These are phyloP conservation scores for Ilex asprella DNA, from an alignment of 257 asterid genomes.

Conservation along the genomic window DNA sequence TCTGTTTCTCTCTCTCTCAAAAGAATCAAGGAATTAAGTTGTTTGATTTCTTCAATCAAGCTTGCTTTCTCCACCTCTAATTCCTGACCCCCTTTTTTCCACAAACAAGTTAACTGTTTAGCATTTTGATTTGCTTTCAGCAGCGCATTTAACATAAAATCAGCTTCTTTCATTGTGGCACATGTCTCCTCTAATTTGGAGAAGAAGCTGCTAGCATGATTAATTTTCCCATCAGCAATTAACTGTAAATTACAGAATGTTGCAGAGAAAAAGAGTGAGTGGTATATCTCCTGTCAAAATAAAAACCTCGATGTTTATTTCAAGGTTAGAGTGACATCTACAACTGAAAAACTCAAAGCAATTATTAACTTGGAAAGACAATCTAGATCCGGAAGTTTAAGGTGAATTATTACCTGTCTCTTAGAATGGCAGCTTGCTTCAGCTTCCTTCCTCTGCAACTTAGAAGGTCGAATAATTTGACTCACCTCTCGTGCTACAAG, in stretches of 20 bases:
- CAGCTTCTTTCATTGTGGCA: slow-evolving; percentile 58
- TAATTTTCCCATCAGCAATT: slow-evolving; percentile 20
- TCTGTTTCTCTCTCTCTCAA: slow-evolving; percentile 31
- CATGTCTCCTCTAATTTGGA: slow-evolving; percentile 50
- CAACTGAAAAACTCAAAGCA: background rate
- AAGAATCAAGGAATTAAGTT: slow-evolving; percentile 31
- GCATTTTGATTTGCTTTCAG: slow-evolving; percentile 51
- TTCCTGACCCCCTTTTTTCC: slow-evolving; percentile 49
- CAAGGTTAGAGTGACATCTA: background rate
- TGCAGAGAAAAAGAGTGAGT: slow-evolving; percentile 6
- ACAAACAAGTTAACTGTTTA: slow-evolving; percentile 33
- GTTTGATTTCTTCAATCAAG: slow-evolving; percentile 43
- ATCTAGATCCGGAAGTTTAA: background rate
- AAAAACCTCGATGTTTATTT: background rate
- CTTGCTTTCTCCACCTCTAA: slow-evolving; percentile 40
- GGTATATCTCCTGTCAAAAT: background rate
- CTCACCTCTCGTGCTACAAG: slow-evolving; percentile 12
- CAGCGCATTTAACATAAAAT: slow-evolving; percentile 46
- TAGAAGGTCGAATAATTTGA: slow-evolving; percentile 4
- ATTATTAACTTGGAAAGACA: background rate
- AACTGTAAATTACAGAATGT: slow-evolving; percentile 29
- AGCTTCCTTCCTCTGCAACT: slow-evolving; percentile 15
- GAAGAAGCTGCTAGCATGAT: slow-evolving; percentile 34
- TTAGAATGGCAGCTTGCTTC: slow-evolving; percentile 19
- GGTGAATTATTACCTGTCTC: slow-evolving; percentile 29